These are phyloP conservation scores for Volutella citrinella DNA, from an alignment of 2,329 filamentous ascomycete species.

Conservation along the genomic window DNA sequence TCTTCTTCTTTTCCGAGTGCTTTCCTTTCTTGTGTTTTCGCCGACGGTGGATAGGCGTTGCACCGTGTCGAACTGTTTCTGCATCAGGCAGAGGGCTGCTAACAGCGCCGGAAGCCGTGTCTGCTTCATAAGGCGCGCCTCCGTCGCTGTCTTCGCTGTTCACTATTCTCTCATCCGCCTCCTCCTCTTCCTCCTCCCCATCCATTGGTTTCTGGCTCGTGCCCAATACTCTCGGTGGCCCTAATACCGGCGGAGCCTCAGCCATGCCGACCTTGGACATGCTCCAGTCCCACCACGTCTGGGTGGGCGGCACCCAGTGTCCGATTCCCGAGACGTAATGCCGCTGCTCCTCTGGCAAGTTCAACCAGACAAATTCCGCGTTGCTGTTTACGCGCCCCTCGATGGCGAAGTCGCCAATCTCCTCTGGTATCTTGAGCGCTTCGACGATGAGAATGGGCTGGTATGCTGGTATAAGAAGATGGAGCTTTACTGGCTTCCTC, in stretches of 20 bases:
- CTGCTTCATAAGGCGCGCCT: too few species aligned
- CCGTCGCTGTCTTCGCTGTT: too few species aligned
- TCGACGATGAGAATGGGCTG: constrained; percentile 36
- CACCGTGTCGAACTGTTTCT: too few species aligned
- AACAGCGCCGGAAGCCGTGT: too few species aligned
- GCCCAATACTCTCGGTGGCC: constrained; percentile 26
- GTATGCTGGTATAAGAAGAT: constrained; percentile 39
- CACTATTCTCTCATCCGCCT: too few species aligned
- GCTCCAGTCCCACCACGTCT: constrained; percentile 25
- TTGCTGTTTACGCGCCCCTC: constrained; percentile 38
- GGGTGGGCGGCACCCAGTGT: constrained; percentile 29
- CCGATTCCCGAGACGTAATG: constrained; percentile 31
- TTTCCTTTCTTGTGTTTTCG: too few species aligned
- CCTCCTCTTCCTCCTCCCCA: too few species aligned
- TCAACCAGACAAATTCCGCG: constrained; percentile 36
- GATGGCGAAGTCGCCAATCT: constrained; percentile 36
- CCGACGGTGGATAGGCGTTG: too few species aligned
- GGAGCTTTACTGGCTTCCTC: constrained; percentile 27
- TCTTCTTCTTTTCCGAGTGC: too few species aligned
- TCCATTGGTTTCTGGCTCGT: too few species aligned
- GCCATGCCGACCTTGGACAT: constrained; percentile 25
- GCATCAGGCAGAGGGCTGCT: too few species aligned
- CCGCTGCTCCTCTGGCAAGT: constrained; percentile 32
- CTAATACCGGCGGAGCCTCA: constrained; percentile 13
- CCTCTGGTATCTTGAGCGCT: constrained; percentile 32